Conservation (phyloP, 1,139 yeast genomes). For the Taphrina populina region DNA sequence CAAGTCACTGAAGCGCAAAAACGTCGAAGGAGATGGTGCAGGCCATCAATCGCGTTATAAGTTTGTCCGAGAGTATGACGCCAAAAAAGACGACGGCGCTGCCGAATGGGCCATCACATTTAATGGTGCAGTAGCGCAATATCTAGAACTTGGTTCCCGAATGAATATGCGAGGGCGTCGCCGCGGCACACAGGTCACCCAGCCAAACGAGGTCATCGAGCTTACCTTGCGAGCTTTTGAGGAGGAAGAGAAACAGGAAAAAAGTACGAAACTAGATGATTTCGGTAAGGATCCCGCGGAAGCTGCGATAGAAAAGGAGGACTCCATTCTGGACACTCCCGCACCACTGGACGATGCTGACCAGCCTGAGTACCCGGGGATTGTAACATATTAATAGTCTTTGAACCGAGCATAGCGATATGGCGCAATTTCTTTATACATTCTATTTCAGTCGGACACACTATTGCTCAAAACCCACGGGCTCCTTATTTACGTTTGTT, state of each 20-base stretch:
- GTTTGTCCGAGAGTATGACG: constrained; percentile 77
- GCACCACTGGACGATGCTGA: constrained; percentile 11
- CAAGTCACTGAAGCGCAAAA: constrained; percentile 31
- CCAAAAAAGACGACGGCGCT: constrained; percentile 53
- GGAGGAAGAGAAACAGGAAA: background rate
- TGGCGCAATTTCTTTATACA: no score
- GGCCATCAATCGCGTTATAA: constrained; percentile 56
- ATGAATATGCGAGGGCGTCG: constrained; percentile 54
- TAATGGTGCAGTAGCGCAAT: constrained; percentile 57
- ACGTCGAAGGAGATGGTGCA: constrained; percentile 47
- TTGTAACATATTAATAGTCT: constrained; percentile 5
- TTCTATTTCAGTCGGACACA: no score
- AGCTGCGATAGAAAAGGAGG: constrained; percentile 1
- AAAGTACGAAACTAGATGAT: background rate
- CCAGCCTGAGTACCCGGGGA: constrained; percentile 4
- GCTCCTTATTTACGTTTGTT: constrained; percentile 54
- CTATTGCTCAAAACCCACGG: constrained; percentile 56
- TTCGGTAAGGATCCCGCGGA: constrained; percentile 12
- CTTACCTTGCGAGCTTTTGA: constrained; percentile 4
- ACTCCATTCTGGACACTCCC: background rate
- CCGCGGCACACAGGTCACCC: constrained; percentile 19
- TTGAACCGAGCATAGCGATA: no score
- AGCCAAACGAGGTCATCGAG: constrained; percentile 19
- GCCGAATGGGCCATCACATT: constrained; percentile 61
- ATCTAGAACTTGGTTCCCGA: constrained; percentile 74